These are phyloP conservation scores for Multifurca ochricompacta DNA, from an alignment of 768 basidiomycete species.

Conservation along the genomic window DNA sequence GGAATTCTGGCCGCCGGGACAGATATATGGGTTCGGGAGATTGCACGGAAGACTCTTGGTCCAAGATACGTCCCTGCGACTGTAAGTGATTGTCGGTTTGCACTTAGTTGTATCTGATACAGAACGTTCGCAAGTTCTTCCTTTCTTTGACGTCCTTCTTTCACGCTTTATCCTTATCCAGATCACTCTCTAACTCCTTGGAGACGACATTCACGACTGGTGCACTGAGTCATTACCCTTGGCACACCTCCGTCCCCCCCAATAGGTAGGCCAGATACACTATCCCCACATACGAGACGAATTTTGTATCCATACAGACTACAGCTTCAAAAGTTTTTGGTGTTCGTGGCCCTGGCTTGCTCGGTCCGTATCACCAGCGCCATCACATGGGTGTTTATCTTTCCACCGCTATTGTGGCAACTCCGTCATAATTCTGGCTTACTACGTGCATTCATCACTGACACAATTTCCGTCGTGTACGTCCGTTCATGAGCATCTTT, in stretches of 20 bases:
- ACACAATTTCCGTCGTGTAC: conserved; percentile 41
- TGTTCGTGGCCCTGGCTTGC: conserved; percentile 70
- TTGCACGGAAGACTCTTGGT: conserved; percentile 54
- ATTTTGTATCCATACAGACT: conserved; percentile 25
- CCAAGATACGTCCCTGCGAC: conserved; percentile 47
- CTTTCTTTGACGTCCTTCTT: conserved; percentile 84
- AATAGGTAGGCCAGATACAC: conserved; percentile 19
- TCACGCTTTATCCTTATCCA: conserved; percentile 72
- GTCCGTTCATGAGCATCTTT: conserved; percentile 25
- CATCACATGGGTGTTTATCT: conserved; percentile 76
- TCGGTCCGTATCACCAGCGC: conserved; percentile 84
- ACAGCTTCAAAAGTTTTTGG: conserved; percentile 31
- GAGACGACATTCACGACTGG: conserved; percentile 80
- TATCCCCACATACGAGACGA: not conserved
- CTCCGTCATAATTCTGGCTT: conserved; percentile 32
- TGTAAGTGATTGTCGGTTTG: conserved; percentile 41
- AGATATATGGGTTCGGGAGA: conserved; percentile 62
- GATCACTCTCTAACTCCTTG: conserved; percentile 87
- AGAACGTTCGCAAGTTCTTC: conserved; percentile 44
- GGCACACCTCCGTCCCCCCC: conserved; percentile 32
- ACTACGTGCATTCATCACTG: conserved; percentile 30
- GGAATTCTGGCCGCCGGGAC: conserved; percentile 71
- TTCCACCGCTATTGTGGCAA: conserved; percentile 48
- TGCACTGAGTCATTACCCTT: conserved; percentile 74
- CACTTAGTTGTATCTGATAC: not conserved